phyloP scores from a whole-genome alignment of 202 grass and related monocot genomes.

The Zoysia matrella region DNA sequence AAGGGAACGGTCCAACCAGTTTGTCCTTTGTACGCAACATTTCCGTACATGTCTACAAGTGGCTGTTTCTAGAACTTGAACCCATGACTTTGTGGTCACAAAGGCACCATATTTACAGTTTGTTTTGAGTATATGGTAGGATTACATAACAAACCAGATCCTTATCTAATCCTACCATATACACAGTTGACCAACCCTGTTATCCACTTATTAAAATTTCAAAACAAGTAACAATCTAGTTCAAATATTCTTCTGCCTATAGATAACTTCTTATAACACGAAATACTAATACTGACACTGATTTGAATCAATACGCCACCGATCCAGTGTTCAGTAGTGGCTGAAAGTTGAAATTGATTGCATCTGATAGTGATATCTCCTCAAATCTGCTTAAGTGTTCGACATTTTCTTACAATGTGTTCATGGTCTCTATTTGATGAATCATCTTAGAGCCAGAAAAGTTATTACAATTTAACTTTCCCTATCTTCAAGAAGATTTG shows the following conservation, averaged over 20 bases:
- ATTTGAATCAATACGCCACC: background rate
- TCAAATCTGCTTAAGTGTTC: background rate
- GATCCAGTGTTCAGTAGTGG: background rate
- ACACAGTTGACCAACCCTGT: background rate
- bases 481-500: background rate
- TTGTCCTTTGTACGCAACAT: too few relatives aligned
- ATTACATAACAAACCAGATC: too few relatives aligned
- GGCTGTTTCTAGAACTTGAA: too few relatives aligned
- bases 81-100: too few relatives aligned
- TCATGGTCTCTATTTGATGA: background rate
- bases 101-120: too few relatives aligned
- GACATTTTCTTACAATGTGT: background rate
- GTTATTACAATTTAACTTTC: background rate
- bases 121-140: too few relatives aligned
- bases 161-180: too few relatives aligned
- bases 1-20: too few relatives aligned
- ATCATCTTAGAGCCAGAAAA: background rate
- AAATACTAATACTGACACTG: background rate
- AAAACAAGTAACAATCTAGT: background rate
- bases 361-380: background rate
- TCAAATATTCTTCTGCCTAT: background rate
- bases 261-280: background rate
- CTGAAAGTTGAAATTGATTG: constrained; percentile 15
- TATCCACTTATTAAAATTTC: background rate
- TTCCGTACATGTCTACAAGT: too few relatives aligned